Conservation (phyloP, 768 basidiomycete species). For the Kwoniella sp. region DNA sequence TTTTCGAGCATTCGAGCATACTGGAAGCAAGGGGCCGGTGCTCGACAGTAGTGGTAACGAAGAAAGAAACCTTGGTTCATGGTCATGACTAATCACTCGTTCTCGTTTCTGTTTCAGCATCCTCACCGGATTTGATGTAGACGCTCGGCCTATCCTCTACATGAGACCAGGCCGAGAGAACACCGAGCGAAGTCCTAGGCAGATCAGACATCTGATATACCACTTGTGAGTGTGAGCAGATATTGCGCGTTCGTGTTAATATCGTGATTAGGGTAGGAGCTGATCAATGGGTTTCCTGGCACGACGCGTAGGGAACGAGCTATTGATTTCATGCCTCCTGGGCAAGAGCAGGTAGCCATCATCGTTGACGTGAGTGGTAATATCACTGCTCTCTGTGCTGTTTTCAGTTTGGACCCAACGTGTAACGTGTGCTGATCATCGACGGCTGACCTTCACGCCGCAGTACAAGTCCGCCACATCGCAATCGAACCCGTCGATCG, state of each 20-base stretch:
- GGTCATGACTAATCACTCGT: no score
- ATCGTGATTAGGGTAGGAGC: background rate
- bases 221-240: constrained; percentile 66
- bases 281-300: background rate
- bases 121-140: constrained; percentile 79
- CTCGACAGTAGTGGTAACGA: no score
- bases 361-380: constrained; percentile 32
- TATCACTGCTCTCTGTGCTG: background rate
- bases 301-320: constrained; percentile 81
- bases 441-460: background rate
- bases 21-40: background rate
- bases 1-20: background rate
- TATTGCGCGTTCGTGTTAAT: background rate
- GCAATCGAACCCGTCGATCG: constrained; percentile 79
- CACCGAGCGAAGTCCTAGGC: constrained; percentile 73
- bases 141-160: constrained; percentile 84
- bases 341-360: constrained; percentile 70
- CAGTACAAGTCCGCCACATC: constrained; percentile 76
- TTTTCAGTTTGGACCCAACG: no score
- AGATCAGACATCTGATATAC: constrained; percentile 83
- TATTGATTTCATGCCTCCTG: constrained; percentile 82
- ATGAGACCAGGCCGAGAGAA: constrained; percentile 87
- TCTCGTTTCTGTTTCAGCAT: constrained; percentile 63
- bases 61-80: no score
- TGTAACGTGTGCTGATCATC: no score